phyloP scores from a whole-genome alignment of 768 basidiomycete species.

The Arthromyces matolae region DNA sequence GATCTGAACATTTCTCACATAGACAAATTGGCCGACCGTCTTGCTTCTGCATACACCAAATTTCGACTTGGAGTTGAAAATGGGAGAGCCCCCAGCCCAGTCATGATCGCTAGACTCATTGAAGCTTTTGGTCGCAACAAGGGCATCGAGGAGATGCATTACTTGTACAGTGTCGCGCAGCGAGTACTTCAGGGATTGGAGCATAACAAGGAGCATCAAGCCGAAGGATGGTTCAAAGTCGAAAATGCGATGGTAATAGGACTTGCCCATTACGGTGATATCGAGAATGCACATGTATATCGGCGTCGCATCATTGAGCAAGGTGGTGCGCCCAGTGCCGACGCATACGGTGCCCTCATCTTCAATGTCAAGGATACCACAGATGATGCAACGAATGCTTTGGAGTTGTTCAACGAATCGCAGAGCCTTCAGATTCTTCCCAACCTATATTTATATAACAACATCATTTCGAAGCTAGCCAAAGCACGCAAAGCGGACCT shows the following conservation, averaged over 20 bases:
- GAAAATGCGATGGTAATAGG: slow-evolving; percentile 92
- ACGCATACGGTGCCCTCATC: slow-evolving; percentile 91
- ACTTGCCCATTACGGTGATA: slow-evolving; percentile 73
- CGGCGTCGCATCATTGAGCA: slow-evolving; percentile 72
- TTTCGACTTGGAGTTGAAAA: slow-evolving; percentile 43
- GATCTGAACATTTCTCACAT: neutral
- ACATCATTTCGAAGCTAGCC: slow-evolving; percentile 92
- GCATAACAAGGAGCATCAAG: slow-evolving; percentile 42
- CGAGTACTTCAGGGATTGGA: slow-evolving; percentile 45
- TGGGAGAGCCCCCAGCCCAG: slow-evolving; percentile 48
- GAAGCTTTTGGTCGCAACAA: slow-evolving; percentile 61
- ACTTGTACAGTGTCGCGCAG: slow-evolving; percentile 70
- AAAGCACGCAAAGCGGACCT: slow-evolving; percentile 92
- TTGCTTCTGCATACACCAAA: slow-evolving; percentile 41
- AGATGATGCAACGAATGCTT: slow-evolving; percentile 87
- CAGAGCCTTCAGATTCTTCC: slow-evolving; percentile 64
- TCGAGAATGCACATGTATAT: slow-evolving; percentile 79
- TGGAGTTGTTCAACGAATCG: slow-evolving; percentile 80
- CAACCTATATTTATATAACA: slow-evolving; percentile 92
- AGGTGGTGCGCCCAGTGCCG: slow-evolving; percentile 76
- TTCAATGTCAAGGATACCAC: slow-evolving; percentile 88
- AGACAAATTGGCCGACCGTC: slow-evolving; percentile 17
- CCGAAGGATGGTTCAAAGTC: slow-evolving; percentile 65
- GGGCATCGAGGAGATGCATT: slow-evolving; percentile 56
- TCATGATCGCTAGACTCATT: slow-evolving; percentile 59